A percentile compares a stretch with the other conserved stretches of the same genome.
phyloP scores from a whole-genome alignment of 2,329 filamentous ascomycete species.

The Exophiala spinifera region DNA sequence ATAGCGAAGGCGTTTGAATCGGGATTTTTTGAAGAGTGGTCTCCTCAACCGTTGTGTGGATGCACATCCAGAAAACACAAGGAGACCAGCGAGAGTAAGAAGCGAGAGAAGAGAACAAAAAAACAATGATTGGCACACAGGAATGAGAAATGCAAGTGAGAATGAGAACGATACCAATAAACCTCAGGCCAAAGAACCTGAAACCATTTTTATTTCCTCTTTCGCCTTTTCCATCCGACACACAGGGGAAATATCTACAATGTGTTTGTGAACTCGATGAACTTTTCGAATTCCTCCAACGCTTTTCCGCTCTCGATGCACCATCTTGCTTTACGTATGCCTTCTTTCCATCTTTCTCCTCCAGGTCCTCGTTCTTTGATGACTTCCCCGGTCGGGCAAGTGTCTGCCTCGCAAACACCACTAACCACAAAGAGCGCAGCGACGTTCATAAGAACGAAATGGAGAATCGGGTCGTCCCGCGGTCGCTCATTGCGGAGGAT shows the following conservation, averaged over 20 bases:
- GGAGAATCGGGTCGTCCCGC: conserved; percentile 76
- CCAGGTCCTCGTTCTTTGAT: conserved; percentile 79
- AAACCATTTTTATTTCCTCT: too few species aligned
- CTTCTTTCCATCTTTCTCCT: conserved; percentile 91
- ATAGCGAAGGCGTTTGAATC: conserved; percentile 9
- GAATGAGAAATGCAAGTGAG: neutral
- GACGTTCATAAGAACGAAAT: conserved; percentile 93
- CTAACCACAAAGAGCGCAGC: conserved; percentile 82
- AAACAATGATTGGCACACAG: neutral
- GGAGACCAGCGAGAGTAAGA: neutral
- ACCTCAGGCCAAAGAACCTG: too few species aligned
- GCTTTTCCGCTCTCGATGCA: conserved; percentile 82
- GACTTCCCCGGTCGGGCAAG: conserved; percentile 77
- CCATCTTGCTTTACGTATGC: conserved; percentile 81
- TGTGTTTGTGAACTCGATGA: conserved; percentile 75
- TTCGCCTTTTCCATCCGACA: too few species aligned
- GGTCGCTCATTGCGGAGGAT: conserved; percentile 72
- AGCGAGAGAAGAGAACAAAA: neutral
- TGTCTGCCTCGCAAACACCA: conserved; percentile 80
- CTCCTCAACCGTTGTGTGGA: too few species aligned
- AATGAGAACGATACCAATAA: neutral
- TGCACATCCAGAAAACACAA: neutral
- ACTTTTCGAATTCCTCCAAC: conserved; percentile 76
- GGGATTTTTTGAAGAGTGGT: too few species aligned
- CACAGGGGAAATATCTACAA: conserved; percentile 3